Percentiles rank a stretch among this genome's conserved stretches.
Evolutionary conservation across 371 early-diverging fungal species (phyloP).

Genomic region (Lichtheimia ornata): DNA sequence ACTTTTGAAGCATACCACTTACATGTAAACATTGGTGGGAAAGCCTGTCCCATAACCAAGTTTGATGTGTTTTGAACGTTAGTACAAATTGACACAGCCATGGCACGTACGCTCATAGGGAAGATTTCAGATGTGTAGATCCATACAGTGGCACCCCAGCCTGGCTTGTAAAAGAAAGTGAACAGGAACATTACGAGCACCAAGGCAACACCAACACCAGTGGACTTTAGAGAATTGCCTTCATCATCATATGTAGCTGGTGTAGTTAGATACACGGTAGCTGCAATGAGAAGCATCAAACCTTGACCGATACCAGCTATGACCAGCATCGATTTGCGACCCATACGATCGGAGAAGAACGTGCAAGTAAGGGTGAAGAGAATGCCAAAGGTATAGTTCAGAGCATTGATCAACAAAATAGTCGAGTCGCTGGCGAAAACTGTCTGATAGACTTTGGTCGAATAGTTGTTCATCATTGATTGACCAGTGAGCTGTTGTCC

Average conservation of each 20-base stretch:
- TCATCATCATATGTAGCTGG: slow-evolving; percentile 9
- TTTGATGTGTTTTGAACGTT: slow-evolving; percentile 83
- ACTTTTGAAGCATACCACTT: slow-evolving; percentile 24
- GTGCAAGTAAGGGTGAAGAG: slow-evolving; percentile 31
- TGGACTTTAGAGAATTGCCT: slow-evolving; percentile 8
- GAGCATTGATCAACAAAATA: slow-evolving; percentile 26
- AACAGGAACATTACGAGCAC: slow-evolving; percentile 30
- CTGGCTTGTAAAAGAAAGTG: slow-evolving; percentile 31
- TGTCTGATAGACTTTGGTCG: slow-evolving; percentile 24
- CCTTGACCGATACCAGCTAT: slow-evolving; percentile 29
- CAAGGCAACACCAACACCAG: slow-evolving; percentile 24
- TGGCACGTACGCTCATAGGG: slow-evolving; percentile 69
- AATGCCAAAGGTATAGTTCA: slow-evolving; percentile 33
- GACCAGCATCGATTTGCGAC: slow-evolving; percentile 22
- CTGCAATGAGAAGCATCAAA: slow-evolving; percentile 23
- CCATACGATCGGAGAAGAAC: slow-evolving; percentile 25
- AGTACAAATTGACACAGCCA: slow-evolving; percentile 78
- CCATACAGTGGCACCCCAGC: slow-evolving; percentile 92
- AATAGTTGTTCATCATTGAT: slow-evolving; percentile 35
- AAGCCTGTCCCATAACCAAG: slow-evolving; percentile 59
- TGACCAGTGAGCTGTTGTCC: slow-evolving; percentile 36
- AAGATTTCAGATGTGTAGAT: slow-evolving; percentile 86
- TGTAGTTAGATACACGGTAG: slow-evolving; percentile 25
- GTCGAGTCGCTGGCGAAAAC: slow-evolving; percentile 26
- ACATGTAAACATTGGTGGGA: slow-evolving; percentile 65